Percentiles rank a stretch among this genome's conserved stretches.
phyloP scores from a whole-genome alignment of 2,329 filamentous ascomycete genomes.

The Stagonosporopsis tanaceti region DNA sequence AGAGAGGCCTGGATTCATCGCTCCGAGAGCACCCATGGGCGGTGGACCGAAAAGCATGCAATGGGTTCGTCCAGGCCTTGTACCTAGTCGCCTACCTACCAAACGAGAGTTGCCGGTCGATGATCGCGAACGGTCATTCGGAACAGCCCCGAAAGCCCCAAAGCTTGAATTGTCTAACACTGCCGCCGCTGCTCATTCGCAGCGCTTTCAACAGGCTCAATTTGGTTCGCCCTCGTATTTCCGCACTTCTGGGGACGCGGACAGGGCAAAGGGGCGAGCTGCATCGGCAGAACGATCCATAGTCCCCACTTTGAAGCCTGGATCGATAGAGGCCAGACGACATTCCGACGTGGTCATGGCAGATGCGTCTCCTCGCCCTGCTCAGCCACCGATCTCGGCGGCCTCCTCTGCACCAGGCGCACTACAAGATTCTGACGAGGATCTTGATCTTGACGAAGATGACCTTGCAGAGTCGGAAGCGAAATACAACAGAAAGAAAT shows the following conservation, averaged over 20 bases:
- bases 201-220: constrained; percentile 33
- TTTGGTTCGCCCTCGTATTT: constrained; percentile 34
- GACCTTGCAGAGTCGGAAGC: constrained; percentile 56
- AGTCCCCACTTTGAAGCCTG: constrained; percentile 35
- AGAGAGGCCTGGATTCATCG: constrained; percentile 39
- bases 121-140: constrained; percentile 51
- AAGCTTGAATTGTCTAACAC: constrained; percentile 37
- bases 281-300: constrained; percentile 34
- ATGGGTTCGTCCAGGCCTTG: constrained; percentile 54
- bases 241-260: constrained; percentile 25
- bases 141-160: constrained; percentile 44
- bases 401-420: constrained; percentile 43
- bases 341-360: constrained; percentile 47
- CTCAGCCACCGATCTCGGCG: constrained; percentile 40
- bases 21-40: constrained; percentile 44
- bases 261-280: constrained; percentile 31
- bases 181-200: constrained; percentile 29
- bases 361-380: constrained; percentile 39
- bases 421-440: constrained; percentile 56
- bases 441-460: constrained; percentile 56
- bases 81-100: constrained; percentile 49
- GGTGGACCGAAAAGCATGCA: constrained; percentile 49
- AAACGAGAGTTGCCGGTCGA: constrained; percentile 57
- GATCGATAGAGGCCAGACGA: constrained; percentile 41
- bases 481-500: constrained; percentile 56